Evolutionary conservation across 495 filamentous ascomycete species (phyloP).

Genomic region (Trichocladium antarcticum): DNA sequence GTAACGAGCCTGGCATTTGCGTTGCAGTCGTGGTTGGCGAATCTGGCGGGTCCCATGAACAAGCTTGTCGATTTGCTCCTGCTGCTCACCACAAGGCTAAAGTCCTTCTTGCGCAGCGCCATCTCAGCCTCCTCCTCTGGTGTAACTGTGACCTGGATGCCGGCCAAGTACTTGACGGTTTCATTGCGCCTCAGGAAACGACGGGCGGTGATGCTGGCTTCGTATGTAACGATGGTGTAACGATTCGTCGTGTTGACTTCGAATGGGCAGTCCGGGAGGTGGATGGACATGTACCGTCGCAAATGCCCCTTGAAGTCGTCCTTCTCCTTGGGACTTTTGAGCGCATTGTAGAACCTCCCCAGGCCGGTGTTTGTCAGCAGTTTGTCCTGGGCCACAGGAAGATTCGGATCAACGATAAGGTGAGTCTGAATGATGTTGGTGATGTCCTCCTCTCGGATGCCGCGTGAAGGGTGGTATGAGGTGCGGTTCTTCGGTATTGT

Average conservation of each 20-base stretch:
- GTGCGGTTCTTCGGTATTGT: slow-evolving; percentile 87
- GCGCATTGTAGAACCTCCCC: slow-evolving; percentile 51
- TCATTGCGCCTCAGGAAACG: slow-evolving; percentile 67
- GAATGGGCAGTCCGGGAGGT: slow-evolving; percentile 83
- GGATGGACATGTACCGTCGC: slow-evolving; percentile 84
- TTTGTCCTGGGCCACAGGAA: slow-evolving; percentile 54
- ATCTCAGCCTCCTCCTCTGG: slow-evolving; percentile 77
- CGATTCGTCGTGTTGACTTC: slow-evolving; percentile 91
- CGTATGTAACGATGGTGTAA: slow-evolving; percentile 81
- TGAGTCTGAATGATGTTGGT: slow-evolving; percentile 64
- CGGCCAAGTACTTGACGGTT: slow-evolving; percentile 78
- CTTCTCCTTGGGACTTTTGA: slow-evolving; percentile 67
- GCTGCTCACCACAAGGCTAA: slow-evolving; percentile 90
- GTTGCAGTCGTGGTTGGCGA: slow-evolving; percentile 94
- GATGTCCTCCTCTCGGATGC: slow-evolving; percentile 70
- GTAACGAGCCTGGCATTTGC: slow-evolving; percentile 83
- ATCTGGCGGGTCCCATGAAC: slow-evolving; percentile 88
- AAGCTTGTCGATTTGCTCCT: slow-evolving; percentile 77
- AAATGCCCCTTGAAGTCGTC: slow-evolving; percentile 81
- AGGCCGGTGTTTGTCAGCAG: slow-evolving; percentile 65
- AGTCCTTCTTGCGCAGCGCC: slow-evolving; percentile 70
- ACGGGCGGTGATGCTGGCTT: slow-evolving; percentile 80
- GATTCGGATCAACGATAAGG: slow-evolving; percentile 64
- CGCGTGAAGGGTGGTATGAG: slow-evolving; percentile 73
- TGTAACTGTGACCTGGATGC: slow-evolving; percentile 82